These are phyloP conservation scores for Neurospora tetraspora DNA, from an alignment of 495 filamentous ascomycete genomes.

Conservation along the genomic window DNA sequence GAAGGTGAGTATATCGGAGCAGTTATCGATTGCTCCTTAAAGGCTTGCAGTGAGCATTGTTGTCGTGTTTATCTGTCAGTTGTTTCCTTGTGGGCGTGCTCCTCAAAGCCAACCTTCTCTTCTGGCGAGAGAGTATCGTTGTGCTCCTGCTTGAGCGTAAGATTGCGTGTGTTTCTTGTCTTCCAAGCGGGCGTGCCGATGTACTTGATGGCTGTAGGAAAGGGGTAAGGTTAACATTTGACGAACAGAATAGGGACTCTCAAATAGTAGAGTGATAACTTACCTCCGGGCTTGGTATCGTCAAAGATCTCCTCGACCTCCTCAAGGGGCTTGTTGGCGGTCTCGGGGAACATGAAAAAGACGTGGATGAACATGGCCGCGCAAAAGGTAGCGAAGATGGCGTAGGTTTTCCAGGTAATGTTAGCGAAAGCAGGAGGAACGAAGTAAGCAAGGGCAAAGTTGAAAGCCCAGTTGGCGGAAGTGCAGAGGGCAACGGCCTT, in stretches of 20 bases:
- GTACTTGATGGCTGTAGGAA: conserved; percentile 43
- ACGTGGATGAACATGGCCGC: conserved; percentile 61
- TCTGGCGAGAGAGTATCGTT: conserved; percentile 21
- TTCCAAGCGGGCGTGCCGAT: conserved; percentile 64
- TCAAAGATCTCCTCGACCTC: conserved; percentile 67
- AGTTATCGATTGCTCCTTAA: not conserved
- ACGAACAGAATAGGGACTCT: not conserved
- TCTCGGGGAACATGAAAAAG: conserved; percentile 80
- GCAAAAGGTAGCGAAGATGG: conserved; percentile 70
- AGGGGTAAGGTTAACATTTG: not conserved
- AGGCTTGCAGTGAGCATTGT: not conserved
- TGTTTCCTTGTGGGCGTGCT: conserved; percentile 6
- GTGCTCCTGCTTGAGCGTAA: conserved; percentile 22
- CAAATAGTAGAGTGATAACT: not conserved
- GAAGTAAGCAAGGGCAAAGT: conserved; percentile 72
- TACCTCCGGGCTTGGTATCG: conserved; percentile 19
- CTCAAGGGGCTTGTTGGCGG: conserved; percentile 70
- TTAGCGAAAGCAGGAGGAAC: conserved; percentile 64
- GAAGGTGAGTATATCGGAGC: not conserved
- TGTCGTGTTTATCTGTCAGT: not conserved
- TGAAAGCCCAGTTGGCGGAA: conserved; percentile 68
- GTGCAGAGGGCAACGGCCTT: conserved; percentile 67
- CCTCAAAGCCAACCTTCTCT: conserved; percentile 17
- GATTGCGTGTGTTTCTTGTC: conserved; percentile 35
- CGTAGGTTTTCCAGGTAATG: conserved; percentile 65